Evolutionary conservation across 805 yeast species (phyloP), one percentile per base, ranked within the genome.

Genomic region (Candida awuae): DNA sequence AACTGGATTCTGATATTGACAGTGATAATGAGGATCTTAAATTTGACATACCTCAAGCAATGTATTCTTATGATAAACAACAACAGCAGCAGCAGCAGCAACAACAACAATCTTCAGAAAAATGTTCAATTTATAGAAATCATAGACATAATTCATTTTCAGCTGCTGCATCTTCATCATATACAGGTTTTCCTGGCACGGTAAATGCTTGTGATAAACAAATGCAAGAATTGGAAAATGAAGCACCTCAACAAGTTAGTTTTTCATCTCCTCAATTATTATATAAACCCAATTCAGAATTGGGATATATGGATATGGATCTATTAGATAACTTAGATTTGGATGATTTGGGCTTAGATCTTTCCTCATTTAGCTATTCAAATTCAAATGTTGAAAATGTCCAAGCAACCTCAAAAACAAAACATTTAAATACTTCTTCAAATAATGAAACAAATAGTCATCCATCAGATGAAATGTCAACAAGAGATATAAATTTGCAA

Each of bases 241-340:
- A 69, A 28, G 73, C 71, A 0, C 87, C 88, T 2, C 71, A 70
- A 32, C 86, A 82, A 51, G 87, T 82, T 19, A 84, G 80, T 2
- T 84, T 83, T 54, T 75, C 94, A 1, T 82, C 94, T 1, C 95
- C 95, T 3, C 94, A 85, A 56, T 16, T 57, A 26, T 46, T 38
- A 18, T 58, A 52, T 39, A 41, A 46, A 22, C 48, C 52, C 21
- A 57, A 51, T 29, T 23, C 33, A n/a, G 62, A 60, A 39, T 50
- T 61, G 23, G 47, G 54, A 16, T 59, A 62, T 32, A 47, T 64
- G 35, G 61, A 59, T 46, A 51, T 63, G 35, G 61, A 58, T 42
- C 44, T 46, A 15, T 38, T 56, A 34, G 53, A 52, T 13, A 41
- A 42, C 18, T 23, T 51, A 3, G 58, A 56, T 39, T 40, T 56